These are phyloP conservation scores for Talaromyces sp. DNA, from an alignment of 2,329 filamentous ascomycete species.

Conservation along the genomic window DNA sequence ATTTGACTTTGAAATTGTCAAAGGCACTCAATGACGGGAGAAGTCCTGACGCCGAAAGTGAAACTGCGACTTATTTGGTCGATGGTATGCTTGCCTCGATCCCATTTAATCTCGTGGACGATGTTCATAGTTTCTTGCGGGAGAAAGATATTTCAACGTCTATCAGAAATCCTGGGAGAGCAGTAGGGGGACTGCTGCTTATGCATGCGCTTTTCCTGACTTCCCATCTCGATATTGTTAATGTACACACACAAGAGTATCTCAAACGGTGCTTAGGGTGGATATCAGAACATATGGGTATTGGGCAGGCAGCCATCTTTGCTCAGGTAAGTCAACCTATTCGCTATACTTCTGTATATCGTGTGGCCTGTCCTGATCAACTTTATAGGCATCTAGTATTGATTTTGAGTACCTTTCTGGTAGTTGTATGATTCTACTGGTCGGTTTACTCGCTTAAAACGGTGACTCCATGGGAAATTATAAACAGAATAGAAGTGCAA, in stretches of 20 bases:
- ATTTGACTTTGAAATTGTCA: not conserved
- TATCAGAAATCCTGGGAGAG: not conserved
- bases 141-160: not conserved
- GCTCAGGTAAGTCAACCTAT: not conserved
- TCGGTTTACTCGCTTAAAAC: not conserved
- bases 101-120: slow-evolving; percentile 3
- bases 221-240: not conserved
- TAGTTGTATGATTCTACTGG: not conserved
- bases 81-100: slow-evolving; percentile 1
- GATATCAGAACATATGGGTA: slow-evolving; percentile 9
- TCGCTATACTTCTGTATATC: not conserved
- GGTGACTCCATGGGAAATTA: not conserved
- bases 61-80: not conserved
- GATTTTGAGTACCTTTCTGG: not conserved
- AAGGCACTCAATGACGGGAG: not conserved
- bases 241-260: not conserved
- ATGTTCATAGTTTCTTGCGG: not conserved
- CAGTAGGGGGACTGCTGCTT: slow-evolving; percentile 1
- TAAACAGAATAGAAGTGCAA: too few species aligned
- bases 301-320: slow-evolving; percentile 4
- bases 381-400: not conserved
- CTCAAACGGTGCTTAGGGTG: not conserved
- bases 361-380: not conserved
- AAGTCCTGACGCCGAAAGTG: not conserved
- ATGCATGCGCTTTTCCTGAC: slow-evolving; percentile 7